These are phyloP conservation scores for Aspergillus olivimuriae DNA, from an alignment of 495 filamentous ascomycete species.

Conservation along the genomic window DNA sequence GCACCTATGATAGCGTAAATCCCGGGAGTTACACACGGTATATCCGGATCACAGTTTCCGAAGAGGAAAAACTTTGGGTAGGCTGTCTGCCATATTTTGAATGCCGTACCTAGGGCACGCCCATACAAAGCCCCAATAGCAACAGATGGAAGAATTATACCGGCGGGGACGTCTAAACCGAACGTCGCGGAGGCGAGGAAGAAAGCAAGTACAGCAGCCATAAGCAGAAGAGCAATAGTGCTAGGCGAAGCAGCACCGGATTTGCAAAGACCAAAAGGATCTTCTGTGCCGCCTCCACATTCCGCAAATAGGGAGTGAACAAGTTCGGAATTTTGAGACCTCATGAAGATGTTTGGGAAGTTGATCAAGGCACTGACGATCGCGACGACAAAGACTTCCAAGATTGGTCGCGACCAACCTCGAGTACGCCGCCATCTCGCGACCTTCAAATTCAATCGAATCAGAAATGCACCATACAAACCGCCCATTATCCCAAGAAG, in stretches of 20 bases:
- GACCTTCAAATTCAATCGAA: constrained; percentile 86
- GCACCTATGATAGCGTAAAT: constrained; percentile 96
- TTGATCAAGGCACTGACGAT: constrained; percentile 81
- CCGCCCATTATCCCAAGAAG: constrained; percentile 86
- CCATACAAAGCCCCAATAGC: constrained; percentile 90
- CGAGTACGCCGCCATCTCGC: constrained; percentile 68
- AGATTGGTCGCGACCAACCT: constrained; percentile 54
- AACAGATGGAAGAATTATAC: constrained; percentile 96
- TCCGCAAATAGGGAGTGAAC: constrained; percentile 91
- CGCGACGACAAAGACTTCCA: constrained; percentile 70
- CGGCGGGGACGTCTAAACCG: constrained; percentile 92
- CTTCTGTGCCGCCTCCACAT: constrained; percentile 69
- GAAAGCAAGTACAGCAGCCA: constrained; percentile 77
- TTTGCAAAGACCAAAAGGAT: constrained; percentile 83
- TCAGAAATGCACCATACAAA: constrained; percentile 89
- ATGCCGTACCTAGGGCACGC: constrained; percentile 80
- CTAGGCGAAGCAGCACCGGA: constrained; percentile 63
- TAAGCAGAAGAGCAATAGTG: constrained; percentile 70
- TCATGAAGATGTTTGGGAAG: constrained; percentile 93
- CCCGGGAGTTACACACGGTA: constrained; percentile 87
- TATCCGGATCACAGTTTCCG: constrained; percentile 74
- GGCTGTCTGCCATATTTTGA: constrained; percentile 81
- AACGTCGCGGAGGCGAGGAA: constrained; percentile 85
- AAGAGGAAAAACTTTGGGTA: constrained; percentile 76
- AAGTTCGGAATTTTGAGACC: constrained; percentile 82